These are phyloP conservation scores for Yamagishiella unicocca DNA, from an alignment of 139 green algal species.

Conservation along the genomic window DNA sequence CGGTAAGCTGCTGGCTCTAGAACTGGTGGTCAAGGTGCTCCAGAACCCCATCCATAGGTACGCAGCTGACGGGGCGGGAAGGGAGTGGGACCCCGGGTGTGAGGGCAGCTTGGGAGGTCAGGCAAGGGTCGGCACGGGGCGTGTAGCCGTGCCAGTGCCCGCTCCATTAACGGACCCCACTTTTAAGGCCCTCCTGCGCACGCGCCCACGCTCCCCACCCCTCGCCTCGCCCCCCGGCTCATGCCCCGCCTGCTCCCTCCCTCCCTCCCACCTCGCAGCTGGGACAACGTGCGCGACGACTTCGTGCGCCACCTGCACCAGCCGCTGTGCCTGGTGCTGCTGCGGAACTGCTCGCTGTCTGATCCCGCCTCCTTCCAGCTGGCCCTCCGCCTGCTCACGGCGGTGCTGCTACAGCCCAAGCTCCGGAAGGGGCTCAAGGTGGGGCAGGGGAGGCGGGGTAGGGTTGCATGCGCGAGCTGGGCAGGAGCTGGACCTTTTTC, in stretches of 20 bases:
- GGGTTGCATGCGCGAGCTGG: no score
- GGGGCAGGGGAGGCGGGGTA: no score
- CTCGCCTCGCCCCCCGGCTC: no score
- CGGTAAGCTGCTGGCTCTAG: constrained; percentile 93
- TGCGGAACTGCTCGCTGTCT: constrained; percentile 80
- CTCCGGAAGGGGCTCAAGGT: constrained; percentile 54
- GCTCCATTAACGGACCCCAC: no score
- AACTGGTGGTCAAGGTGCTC: constrained; percentile 91
- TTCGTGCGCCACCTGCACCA: constrained; percentile 85
- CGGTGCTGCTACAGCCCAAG: constrained; percentile 63
- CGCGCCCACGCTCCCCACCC: no score
- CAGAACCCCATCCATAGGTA: constrained; percentile 68
- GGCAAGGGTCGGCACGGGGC: no score
- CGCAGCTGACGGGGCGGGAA: no score
- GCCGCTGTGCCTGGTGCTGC: constrained; percentile 86
- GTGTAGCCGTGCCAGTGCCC: no score
- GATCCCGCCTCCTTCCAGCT: constrained; percentile 67
- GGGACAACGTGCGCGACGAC: constrained; percentile 73
- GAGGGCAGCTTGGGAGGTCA: no score
- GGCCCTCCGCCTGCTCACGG: constrained; percentile 66
- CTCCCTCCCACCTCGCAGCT: constrained; percentile 62
- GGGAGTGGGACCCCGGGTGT: no score
- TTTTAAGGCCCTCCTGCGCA: no score
- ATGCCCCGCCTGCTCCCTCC: not conserved
- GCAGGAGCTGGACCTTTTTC: no score